Conservation (phyloP, 2,329 filamentous ascomycete genomes). For the Neonectria magnoliae region DNA sequence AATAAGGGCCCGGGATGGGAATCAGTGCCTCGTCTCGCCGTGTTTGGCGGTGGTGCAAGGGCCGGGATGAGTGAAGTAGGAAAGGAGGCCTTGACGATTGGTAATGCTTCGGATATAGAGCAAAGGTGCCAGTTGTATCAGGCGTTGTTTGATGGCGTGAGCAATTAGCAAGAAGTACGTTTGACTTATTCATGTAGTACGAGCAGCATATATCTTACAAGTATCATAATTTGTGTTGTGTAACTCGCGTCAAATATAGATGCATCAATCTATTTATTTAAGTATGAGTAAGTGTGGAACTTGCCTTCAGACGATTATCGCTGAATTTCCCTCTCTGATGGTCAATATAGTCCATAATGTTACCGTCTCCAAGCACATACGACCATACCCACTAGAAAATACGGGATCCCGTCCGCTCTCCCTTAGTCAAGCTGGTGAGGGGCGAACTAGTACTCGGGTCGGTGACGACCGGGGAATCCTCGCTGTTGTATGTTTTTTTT, state of each 20-base stretch:
- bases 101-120: not conserved
- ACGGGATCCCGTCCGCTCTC: not conserved
- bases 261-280: too few relatives aligned
- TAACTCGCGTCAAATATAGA: too few relatives aligned
- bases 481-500: not conserved
- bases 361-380: not conserved
- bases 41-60: slow-evolving; percentile 38
- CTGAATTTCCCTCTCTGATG: too few relatives aligned
- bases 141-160: not conserved
- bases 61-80: slow-evolving; percentile 12
- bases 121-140: not conserved
- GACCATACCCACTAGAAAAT: not conserved
- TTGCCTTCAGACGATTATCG: too few relatives aligned
- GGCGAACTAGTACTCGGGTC: not conserved
- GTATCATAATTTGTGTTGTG: too few relatives aligned
- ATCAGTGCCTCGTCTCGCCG: slow-evolving; percentile 31
- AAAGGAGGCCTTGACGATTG: not conserved
- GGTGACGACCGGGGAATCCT: not conserved
- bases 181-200: not conserved
- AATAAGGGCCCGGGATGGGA: slow-evolving; percentile 39
- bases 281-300: too few relatives aligned
- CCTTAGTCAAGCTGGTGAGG: not conserved
- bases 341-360: too few relatives aligned
- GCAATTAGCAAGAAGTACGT: not conserved
- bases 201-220: not conserved